These are phyloP conservation scores for Cladosporium sphaerospermum DNA, from an alignment of 2,329 filamentous ascomycete genomes.

Conservation along the genomic window DNA sequence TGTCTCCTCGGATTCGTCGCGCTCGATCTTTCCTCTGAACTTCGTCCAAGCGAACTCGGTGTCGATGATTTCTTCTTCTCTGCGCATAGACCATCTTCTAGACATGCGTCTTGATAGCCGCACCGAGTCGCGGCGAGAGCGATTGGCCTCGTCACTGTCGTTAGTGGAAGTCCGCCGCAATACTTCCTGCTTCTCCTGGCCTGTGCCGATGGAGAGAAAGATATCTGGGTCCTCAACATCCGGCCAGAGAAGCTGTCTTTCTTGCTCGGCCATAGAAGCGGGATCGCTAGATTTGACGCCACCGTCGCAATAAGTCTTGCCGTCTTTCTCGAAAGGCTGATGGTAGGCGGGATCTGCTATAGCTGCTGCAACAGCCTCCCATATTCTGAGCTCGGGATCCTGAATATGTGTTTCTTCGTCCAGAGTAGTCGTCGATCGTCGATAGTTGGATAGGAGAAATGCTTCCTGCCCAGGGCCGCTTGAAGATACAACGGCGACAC, in stretches of 20 bases:
- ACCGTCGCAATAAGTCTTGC: constrained; percentile 46
- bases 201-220: constrained; percentile 31
- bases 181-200: constrained; percentile 24
- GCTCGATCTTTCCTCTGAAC: constrained; percentile 18
- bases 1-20: constrained; percentile 8
- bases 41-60: constrained; percentile 31
- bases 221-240: constrained; percentile 25
- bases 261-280: constrained; percentile 44
- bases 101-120: neutral
- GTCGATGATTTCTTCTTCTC: constrained; percentile 20
- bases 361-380: constrained; percentile 49
- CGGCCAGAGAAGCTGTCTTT: constrained; percentile 28
- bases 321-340: constrained; percentile 45
- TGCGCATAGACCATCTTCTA: constrained; percentile 1
- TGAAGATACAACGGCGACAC: constrained; percentile 41
- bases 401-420: constrained; percentile 37
- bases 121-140: neutral
- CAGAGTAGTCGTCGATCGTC: constrained; percentile 31
- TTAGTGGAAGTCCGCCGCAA: neutral
- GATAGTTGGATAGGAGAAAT: constrained; percentile 43
- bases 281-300: constrained; percentile 48
- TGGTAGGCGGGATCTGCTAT: constrained; percentile 47
- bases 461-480: constrained; percentile 34
- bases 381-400: constrained; percentile 40
- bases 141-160: constrained; percentile 3